Evolutionary conservation across 202 grass and related monocot genomes (phyloP), one percentile per base, ranked within the genome.

Genomic region (Hordeum pubiflorum): DNA sequence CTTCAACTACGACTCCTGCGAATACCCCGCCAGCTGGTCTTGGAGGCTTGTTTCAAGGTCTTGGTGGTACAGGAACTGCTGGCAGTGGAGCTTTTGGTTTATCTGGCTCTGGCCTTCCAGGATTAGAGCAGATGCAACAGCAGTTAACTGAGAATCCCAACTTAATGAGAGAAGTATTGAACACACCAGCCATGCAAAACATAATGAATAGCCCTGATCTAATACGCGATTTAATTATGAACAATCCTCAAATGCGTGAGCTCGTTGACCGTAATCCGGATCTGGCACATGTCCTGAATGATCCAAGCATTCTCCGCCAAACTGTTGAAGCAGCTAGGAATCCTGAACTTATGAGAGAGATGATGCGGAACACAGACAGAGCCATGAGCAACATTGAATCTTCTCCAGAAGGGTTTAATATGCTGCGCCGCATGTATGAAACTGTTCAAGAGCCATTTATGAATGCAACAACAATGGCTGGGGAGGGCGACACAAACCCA

Each of bases 351-450:
- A 94, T 94, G 92, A 87, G 92, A 54, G 92, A 94, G 82, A 91
- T 94, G 92, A 94, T 94, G 92, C 83, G 92, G 40, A 94, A 94
- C 79, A 94, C 92, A 72, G 89, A 94, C 77, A 90, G 92, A 82
- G 92, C 89, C 18, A 94, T 94, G 92, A 94, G 92, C 70, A 94
- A 94, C 68, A 94, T 94, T 59, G 92, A 94, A 82, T 89, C 89
- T 62, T 91, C 92, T 64, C 92, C 89, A 74, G 92, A 94, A 89
- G 92, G 92, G 61, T 94, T 94, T 52, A 94, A 94, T 76, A 94
- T 94, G 92, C 87, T 94, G 29, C 80, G 89, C 29, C 89, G 92
- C 84, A 91, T 94, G 92, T 94, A 94, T 85, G 92, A 94, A 86
- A 94, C 87, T 72, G 89, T 94, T 83, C 92, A 94, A 79, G 92